Conservation (phyloP, 2,329 filamentous ascomycete species). For the Penicillium occitanis region DNA sequence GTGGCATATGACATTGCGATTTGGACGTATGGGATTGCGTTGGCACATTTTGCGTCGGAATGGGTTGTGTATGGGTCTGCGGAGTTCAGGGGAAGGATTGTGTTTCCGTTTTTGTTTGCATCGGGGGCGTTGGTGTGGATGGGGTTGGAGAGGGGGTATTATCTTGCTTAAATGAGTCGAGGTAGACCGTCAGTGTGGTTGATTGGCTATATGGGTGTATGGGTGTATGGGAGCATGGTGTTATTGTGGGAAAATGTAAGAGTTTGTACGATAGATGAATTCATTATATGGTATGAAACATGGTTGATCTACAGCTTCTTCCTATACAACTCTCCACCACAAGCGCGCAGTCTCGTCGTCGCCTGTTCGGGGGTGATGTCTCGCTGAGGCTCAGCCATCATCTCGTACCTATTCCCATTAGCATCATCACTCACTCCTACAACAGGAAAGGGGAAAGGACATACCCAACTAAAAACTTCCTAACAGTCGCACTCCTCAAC, state of each 20-base stretch:
- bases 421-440: not conserved
- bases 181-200: not conserved
- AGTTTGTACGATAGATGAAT: not conserved
- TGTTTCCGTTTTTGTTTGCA: constrained; percentile 59
- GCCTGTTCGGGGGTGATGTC: constrained; percentile 98
- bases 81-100: constrained; percentile 60
- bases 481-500: constrained; percentile 85
- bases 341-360: constrained; percentile 70
- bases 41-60: constrained; percentile 76
- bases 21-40: constrained; percentile 77
- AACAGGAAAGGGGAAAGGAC: constrained; percentile 25
- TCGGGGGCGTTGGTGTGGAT: constrained; percentile 61
- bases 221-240: not conserved
- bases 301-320: constrained; percentile 50
- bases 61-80: constrained; percentile 76
- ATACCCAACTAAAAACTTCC: constrained; percentile 88
- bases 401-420: constrained; percentile 64
- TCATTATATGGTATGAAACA: not conserved
- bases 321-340: constrained; percentile 81
- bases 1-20: constrained; percentile 76
- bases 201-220: no score
- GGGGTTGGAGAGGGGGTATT: constrained; percentile 54
- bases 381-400: constrained; percentile 95
- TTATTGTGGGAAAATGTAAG: not conserved
- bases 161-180: constrained; percentile 23